Evolutionary conservation across 2,329 filamentous ascomycete genomes (phyloP).

Genomic region (Arthrinium phaeospermum): DNA sequence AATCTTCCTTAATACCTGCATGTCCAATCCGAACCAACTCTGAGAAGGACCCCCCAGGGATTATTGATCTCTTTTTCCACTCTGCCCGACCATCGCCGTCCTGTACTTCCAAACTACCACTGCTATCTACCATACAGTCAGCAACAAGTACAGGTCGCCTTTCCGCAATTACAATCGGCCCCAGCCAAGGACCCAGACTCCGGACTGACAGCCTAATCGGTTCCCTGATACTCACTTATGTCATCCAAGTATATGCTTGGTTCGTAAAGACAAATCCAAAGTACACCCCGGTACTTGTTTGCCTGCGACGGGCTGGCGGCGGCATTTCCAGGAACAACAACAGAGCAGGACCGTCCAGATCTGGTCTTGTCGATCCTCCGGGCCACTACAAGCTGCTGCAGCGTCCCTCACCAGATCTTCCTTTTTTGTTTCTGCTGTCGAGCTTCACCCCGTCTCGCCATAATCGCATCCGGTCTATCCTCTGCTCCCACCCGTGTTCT

Average conservation of each 20-base stretch:
- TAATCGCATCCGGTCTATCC: neutral
- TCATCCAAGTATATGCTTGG: slow-evolving; percentile 9
- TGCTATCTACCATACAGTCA: slow-evolving; percentile 7
- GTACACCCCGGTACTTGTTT: slow-evolving; percentile 8
- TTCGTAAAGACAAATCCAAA: slow-evolving; percentile 1
- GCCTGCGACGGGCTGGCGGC: neutral
- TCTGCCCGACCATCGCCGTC: slow-evolving; percentile 1
- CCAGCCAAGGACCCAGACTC: slow-evolving; percentile 4
- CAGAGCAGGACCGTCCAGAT: slow-evolving; percentile 9
- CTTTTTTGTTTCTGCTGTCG: neutral
- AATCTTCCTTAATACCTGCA: slow-evolving; percentile 3
- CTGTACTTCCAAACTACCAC: slow-evolving; percentile 10
- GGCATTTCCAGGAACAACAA: slow-evolving; percentile 19
- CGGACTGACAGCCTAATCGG: neutral
- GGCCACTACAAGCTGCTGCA: slow-evolving; percentile 15
- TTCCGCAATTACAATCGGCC: neutral
- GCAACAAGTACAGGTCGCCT: slow-evolving; percentile 10
- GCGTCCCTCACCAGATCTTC: slow-evolving; percentile 1
- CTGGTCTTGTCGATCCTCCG: slow-evolving; percentile 20
- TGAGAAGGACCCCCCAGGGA: slow-evolving; percentile 1
- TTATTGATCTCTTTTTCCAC: slow-evolving; percentile 7
- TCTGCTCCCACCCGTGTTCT: neutral
- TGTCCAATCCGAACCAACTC: slow-evolving; percentile 7
- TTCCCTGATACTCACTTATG: slow-evolving; percentile 2
- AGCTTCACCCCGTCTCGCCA: neutral